Conservation (phyloP, 805 yeast genomes). For the Yarrowia bubula region DNA sequence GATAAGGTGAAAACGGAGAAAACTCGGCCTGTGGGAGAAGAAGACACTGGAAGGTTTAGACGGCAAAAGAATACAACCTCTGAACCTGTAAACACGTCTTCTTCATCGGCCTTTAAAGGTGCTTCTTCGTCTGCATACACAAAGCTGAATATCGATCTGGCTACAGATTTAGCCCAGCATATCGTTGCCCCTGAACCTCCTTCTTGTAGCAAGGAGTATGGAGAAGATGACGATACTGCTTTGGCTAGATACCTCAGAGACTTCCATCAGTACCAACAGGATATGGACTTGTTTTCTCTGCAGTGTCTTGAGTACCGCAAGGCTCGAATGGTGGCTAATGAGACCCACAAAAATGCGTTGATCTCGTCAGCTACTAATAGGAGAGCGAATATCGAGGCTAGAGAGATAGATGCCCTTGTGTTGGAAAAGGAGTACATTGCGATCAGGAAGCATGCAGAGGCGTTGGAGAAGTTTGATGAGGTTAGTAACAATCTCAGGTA, state of each 20-base stretch:
- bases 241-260: slow-evolving; percentile 1
- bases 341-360: background rate
- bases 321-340: background rate
- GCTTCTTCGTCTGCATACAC: background rate
- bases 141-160: slow-evolving; percentile 13
- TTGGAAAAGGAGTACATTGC: slow-evolving; percentile 5
- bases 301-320: background rate
- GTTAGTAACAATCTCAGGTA: background rate
- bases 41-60: background rate
- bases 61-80: background rate
- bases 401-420: background rate
- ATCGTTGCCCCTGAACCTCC: background rate
- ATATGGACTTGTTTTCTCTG: background rate
- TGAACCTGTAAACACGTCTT: slow-evolving; percentile 12
- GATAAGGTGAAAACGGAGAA: background rate
- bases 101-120: slow-evolving; percentile 3
- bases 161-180: background rate
- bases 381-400: background rate
- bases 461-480: background rate
- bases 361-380: background rate
- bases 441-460: background rate
- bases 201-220: background rate
- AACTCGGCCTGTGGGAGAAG: background rate
- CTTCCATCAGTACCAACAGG: background rate
- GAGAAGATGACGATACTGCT: background rate